Base-by-base conservation (phyloP, 371 early-diverging fungal genomes). In the Circinella umbellata region DNA sequence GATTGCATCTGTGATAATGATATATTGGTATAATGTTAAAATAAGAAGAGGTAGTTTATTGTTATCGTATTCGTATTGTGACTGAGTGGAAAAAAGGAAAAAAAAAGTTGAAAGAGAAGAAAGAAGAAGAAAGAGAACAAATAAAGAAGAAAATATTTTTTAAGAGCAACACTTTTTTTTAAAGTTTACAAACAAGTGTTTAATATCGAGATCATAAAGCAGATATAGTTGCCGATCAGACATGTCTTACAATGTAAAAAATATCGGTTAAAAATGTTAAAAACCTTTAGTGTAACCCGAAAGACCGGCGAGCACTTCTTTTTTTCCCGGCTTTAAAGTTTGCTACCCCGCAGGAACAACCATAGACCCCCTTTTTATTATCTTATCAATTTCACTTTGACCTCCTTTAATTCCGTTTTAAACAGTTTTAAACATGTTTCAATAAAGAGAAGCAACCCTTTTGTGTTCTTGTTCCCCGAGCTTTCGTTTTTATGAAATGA, bases 201-300 rank as follows among this genome's bases (percentile, higher is more conserved):
- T 57, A 57, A 57, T 57, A 64, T 64, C 65, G 65, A 64, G 65
- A 64, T 64, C 53, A 10, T 64, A 47, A n/a, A 53, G 35, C 65
- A 64, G 65, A 64, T 64, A 49, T 37, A 53, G 65, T 64, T 64
- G 53, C 51, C 65, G 65, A 64, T 64, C 47, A 39, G 63, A 46
- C 47, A 46, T 46, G 65, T 20, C 53, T 17, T 18, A 48, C 53
- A 47, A 35, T 53, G 15, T 64, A 27, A 42, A 9, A 64, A 64
- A 64, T 48, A 49, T 27, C 57, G 57, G 54, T 57, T 27, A 57
- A n/a, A 57, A 57, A 57, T 17, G 57, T 57, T 27, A 57, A 57
- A 57, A 57, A 57, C 57, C n/a, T 5, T 4, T 27, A 8, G 57
- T 57, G 57, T 57, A 57, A 57, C 57, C 57, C 57, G 57, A 57